phyloP scores from a whole-genome alignment of 768 basidiomycete genomes.

The Russula olivacea region DNA sequence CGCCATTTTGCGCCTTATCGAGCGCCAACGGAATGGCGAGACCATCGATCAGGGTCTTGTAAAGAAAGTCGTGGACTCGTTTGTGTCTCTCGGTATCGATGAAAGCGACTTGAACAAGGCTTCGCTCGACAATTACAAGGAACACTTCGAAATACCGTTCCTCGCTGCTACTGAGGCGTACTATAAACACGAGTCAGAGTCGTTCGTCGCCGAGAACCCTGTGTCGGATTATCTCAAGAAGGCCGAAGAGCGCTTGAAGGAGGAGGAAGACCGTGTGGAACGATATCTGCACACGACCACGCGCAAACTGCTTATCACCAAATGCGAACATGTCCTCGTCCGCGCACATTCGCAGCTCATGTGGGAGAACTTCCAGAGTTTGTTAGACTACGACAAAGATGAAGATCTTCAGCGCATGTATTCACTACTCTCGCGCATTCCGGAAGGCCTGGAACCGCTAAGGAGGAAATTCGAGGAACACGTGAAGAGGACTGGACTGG shows the following conservation, averaged over 20 bases:
- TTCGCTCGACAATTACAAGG: slow-evolving; percentile 88
- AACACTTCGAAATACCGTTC: slow-evolving; percentile 87
- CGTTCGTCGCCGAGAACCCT: slow-evolving; percentile 81
- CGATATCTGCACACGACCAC: slow-evolving; percentile 88
- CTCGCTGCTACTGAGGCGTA: slow-evolving; percentile 83
- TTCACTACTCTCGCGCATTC: slow-evolving; percentile 81
- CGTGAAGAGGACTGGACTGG: slow-evolving; percentile 84
- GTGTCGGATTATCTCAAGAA: slow-evolving; percentile 94
- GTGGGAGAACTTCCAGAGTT: slow-evolving; percentile 87
- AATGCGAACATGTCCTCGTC: slow-evolving; percentile 91
- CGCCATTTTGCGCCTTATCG: slow-evolving; percentile 84
- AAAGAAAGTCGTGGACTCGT: slow-evolving; percentile 92
- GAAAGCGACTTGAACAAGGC: slow-evolving; percentile 88
- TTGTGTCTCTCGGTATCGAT: slow-evolving; percentile 92
- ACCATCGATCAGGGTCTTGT: slow-evolving; percentile 87
- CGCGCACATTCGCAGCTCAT: slow-evolving; percentile 76
- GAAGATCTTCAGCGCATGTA: slow-evolving; percentile 97
- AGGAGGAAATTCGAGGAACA: slow-evolving; percentile 92
- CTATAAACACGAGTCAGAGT: slow-evolving; percentile 87
- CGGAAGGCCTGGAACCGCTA: slow-evolving; percentile 84
- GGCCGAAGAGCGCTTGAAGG: slow-evolving; percentile 84
- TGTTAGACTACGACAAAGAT: slow-evolving; percentile 90
- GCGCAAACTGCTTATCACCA: slow-evolving; percentile 68
- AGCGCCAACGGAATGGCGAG: slow-evolving; percentile 91
- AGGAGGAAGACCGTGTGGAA: slow-evolving; percentile 95